Conservation (phyloP, 306 rosid species). For the Vigna radiata region DNA sequence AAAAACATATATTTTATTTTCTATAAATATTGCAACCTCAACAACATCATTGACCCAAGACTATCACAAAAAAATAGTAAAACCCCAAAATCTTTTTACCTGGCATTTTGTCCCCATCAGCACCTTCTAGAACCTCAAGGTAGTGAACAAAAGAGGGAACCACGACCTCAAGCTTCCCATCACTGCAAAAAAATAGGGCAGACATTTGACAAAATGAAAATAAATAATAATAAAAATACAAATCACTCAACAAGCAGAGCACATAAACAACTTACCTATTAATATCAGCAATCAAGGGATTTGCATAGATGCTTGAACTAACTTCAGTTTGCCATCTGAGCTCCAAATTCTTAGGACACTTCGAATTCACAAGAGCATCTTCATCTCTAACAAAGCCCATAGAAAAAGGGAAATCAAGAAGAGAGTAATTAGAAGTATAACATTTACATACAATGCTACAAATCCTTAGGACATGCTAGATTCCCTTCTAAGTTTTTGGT, state of each 20-base stretch:
- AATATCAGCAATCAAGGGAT: constrained; percentile 93
- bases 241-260: constrained; percentile 22
- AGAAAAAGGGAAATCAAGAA: neutral
- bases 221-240: too few relatives aligned
- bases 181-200: constrained; percentile 59
- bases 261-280: constrained; percentile 66
- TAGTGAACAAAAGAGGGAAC: constrained; percentile 97
- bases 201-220: neutral
- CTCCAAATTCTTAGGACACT: constrained; percentile 95
- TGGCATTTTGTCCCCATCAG: constrained; percentile 98
- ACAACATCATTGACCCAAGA: constrained; percentile 14
- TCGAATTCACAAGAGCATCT: constrained; percentile 83
- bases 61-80: constrained; percentile 14
- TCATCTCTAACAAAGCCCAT: constrained; percentile 65
- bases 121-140: constrained; percentile 94
- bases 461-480: neutral
- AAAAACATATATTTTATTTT: neutral
- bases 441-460: neutral
- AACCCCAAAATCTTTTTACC: constrained; percentile 54
- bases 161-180: constrained; percentile 96
- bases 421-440: neutral
- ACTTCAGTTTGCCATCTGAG: constrained; percentile 99
- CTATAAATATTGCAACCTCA: neutral
- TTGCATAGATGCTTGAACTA: constrained; percentile 93
- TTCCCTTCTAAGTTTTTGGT: neutral